Percentiles rank a stretch among this genome's conserved stretches.
Conservation (phyloP, 2,329 filamentous ascomycete genomes). For the Penicillium glabrum region DNA sequence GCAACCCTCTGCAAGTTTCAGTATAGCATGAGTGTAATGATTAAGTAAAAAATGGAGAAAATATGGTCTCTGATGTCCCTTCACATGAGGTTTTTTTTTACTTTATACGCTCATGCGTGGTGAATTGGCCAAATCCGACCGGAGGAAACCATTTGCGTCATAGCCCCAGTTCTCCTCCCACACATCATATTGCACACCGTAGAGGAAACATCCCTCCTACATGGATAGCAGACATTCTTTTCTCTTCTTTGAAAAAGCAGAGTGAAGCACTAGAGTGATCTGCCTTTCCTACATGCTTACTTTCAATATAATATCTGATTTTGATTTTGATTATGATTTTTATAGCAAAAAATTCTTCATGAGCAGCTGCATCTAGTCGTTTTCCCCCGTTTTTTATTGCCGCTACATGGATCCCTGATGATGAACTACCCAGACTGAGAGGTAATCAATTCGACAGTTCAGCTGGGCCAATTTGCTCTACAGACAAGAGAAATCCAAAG, state of each 20-base stretch:
- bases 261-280: background rate
- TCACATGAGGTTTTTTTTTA: background rate
- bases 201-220: background rate
- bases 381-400: background rate
- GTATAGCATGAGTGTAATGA: background rate
- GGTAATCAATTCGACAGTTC: slow-evolving; percentile 4
- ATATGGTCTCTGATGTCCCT: background rate
- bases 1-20: background rate
- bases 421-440: slow-evolving; percentile 2
- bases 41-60: background rate
- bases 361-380: background rate
- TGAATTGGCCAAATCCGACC: background rate
- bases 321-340: background rate
- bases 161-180: slow-evolving; percentile 4
- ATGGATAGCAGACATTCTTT: background rate
- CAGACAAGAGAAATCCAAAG: slow-evolving; percentile 11
- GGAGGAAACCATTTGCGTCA: slow-evolving; percentile 14
- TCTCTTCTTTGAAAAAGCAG: background rate
- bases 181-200: background rate
- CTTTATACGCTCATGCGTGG: background rate
- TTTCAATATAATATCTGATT: background rate
- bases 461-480: slow-evolving; percentile 12
- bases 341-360: background rate
- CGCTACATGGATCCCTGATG: background rate
- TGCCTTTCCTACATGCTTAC: background rate